phyloP scores from a whole-genome alignment of 129 eudicot genomes.

The Calendula officinalis region DNA sequence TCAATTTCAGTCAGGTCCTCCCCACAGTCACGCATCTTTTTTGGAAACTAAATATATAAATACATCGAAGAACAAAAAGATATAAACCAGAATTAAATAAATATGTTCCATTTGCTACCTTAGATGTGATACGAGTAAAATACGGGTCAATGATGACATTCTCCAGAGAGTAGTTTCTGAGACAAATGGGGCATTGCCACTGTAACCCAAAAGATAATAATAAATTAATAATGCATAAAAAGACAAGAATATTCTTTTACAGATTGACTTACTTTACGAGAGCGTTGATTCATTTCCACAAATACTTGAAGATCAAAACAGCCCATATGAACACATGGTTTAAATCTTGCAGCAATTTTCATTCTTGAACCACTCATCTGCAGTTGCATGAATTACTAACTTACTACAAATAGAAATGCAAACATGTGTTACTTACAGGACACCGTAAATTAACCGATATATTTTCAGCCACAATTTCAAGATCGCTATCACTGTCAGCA shows the following conservation, averaged over 20 bases:
- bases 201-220: constrained; percentile 35
- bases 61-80: background rate
- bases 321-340: constrained; percentile 92
- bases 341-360: constrained; percentile 69
- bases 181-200: constrained; percentile 99
- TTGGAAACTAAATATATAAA: background rate
- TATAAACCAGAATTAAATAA: background rate
- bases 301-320: constrained; percentile 94
- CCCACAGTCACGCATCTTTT: constrained; percentile 64
- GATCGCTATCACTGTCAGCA: constrained; percentile 91
- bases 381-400: constrained; percentile 6
- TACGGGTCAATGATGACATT: constrained; percentile 81
- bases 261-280: constrained; percentile 71
- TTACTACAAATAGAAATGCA: background rate
- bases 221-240: background rate
- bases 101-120: constrained; percentile 38
- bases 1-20: constrained; percentile 88
- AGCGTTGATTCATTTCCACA: constrained; percentile 89
- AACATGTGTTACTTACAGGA: constrained; percentile 56
- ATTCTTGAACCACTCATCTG: background rate
- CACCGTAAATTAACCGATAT: constrained; percentile 80
- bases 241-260: background rate
- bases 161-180: constrained; percentile 91
- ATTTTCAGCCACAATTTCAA: constrained; percentile 85
- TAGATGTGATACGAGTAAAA: constrained; percentile 73